Base-by-base conservation (phyloP, 139 green algal species). In the Haematococcus sp. region DNA sequence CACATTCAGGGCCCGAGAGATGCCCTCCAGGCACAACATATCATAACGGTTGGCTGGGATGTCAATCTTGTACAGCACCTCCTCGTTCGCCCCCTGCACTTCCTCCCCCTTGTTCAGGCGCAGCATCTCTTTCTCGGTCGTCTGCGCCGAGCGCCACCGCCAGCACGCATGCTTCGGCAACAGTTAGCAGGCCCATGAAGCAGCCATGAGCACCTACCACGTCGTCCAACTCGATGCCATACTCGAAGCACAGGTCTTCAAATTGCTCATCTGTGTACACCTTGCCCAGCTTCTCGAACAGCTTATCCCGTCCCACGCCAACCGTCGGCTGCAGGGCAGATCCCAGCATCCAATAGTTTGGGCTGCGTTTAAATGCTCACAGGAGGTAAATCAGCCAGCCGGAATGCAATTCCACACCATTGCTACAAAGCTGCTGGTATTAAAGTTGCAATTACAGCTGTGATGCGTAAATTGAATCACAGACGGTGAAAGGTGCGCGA, bases 21-120 rank as follows among this genome's bases (percentile, higher is more conserved):
- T 97, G 68, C 96, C 96, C 83, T 99, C 96, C 52, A 98, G 72
- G 86, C 96, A 99, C 54, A 99, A 88, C 89, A 99, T 97, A 84
- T 99, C 96, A 79, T 99, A 99, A 34, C 96, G 87, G 86, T 99
- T 99, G 70, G 96, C 96, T 28, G 96, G 96, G 70, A 99, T 98
- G 81, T 99, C 96, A 72, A 99, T 98, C 70, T 98, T 97, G 84
- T 99, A 99, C 59, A 99, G 93, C 25, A 98, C 86, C 72, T 97
- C 93, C 54, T 96, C 91, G 55, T 75, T 88, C n/a, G 32, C 44
- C 49, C 68, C 75, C 25, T 63, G 65, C 46, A 63, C 68, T 33
- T 80, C 66, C 17, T 52, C 73, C 17, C 51, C 69, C 44, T 58
- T 75, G 46, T 70, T 64, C 34, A 88, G 71, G 40, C 88, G 84